Evolutionary conservation across 345 rosid species (phyloP), one percentile per base, ranked within the genome.

Genomic region (Aquilaria sinensis): DNA sequence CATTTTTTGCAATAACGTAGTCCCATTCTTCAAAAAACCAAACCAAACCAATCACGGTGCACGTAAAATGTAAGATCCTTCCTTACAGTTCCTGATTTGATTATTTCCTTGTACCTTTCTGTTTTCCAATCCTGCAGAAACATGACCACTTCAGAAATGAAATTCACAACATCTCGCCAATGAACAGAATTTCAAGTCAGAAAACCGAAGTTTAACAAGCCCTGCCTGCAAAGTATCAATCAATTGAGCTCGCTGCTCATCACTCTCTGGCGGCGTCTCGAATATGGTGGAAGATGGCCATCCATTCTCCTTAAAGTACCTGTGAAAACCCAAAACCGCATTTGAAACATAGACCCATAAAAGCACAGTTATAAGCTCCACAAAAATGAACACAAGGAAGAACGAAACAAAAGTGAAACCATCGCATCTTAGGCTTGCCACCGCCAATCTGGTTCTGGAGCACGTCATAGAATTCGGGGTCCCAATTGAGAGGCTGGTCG

Each of bases 341-440:
- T n/a, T 15, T 16, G n/a, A 46, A 12, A 11, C 55, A n/a, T 23
- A 16, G 49, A 31, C 9, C 10, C 4, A 1, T 41, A 46, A 52
- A 46, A 23, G 23, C 23, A 23, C 23, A 23, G 23, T 23, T 23
- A 23, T 23, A 23, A 23, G 23, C 23, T 23, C 23, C 23, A 23
- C 23, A 23, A 23, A 53, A 12, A 2, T 6, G 29, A 67, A 58
- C 23, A 50, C 15, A 45, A 50, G 6, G 32, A 58, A 31, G 10
- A 47, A 64, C 2, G 0, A 48, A 9, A 31, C 1, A 15, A 49
- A 56, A 33, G 14, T 7, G 12, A 48, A 53, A 83, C 95, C 99
- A 90, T 79, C 97, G 72, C 99, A 93, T 93, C 75, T 93, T 93
- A 8, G 99, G 99, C 70, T 90, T 93, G 41, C 97, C 99, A 45